A percentile compares a stretch with the other conserved stretches of the same genome.
These are phyloP conservation scores for Linnemannia hyalina DNA, from an alignment of 192 early-diverging fungal genomes.

Conservation along the genomic window DNA sequence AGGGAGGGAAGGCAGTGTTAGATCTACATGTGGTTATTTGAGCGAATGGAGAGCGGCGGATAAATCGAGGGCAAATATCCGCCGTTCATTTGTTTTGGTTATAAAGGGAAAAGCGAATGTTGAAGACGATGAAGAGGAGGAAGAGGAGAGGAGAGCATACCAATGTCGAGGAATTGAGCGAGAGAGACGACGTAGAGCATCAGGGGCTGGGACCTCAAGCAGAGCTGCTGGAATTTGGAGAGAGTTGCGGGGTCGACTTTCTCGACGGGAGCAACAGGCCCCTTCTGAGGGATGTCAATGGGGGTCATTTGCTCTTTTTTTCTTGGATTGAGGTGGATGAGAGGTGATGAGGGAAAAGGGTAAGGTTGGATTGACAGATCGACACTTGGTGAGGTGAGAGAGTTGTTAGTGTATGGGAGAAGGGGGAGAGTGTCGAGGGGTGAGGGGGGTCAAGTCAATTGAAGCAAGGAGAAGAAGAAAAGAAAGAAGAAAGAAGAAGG, in stretches of 20 bases:
- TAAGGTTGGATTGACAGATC: neutral
- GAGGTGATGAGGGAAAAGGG: neutral
- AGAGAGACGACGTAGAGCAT: constrained; percentile 54
- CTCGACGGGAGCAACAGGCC: constrained; percentile 5
- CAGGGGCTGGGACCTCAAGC: constrained; percentile 28
- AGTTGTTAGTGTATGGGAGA: neutral
- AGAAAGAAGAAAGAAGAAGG: constrained; percentile 1
- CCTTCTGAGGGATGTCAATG: constrained; percentile 18
- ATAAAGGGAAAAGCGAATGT: too few species aligned
- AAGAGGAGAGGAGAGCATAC: constrained; percentile 13
- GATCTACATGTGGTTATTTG: constrained; percentile 6
- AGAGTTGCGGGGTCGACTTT: neutral
- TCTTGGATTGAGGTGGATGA: neutral
- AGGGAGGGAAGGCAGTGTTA: neutral
- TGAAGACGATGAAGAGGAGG: neutral
- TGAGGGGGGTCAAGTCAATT: neutral
- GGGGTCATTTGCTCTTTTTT: neutral
- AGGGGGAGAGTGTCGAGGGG: neutral
- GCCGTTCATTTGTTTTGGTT: neutral
- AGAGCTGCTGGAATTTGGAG: constrained; percentile 28
- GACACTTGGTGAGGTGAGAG: neutral
- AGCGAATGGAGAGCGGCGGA: neutral
- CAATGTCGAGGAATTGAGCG: constrained; percentile 54
- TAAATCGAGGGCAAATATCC: neutral
- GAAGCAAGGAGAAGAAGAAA: constrained; percentile 1